A percentile compares a stretch with the other conserved stretches of the same genome.
Evolutionary conservation across 2,329 filamentous ascomycete species (phyloP).

Genomic region (Talaromyces piceae): DNA sequence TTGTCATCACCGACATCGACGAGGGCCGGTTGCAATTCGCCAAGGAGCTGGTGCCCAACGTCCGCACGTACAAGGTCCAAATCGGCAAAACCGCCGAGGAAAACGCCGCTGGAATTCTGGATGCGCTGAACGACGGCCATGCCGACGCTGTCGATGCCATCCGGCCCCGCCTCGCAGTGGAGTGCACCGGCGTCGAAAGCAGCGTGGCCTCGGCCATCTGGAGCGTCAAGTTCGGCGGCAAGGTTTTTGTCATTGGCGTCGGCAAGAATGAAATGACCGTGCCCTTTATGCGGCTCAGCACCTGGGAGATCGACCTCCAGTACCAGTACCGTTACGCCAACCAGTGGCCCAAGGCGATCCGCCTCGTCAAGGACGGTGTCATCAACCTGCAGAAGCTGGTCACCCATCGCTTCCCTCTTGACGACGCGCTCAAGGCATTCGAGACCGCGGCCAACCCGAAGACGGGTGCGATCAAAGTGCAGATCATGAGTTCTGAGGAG

Average conservation of each 20-base stretch:
- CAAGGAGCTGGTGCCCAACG: conserved; percentile 70
- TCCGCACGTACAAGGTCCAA: conserved; percentile 59
- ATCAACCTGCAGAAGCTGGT: conserved; percentile 75
- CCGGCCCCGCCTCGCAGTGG: conserved; percentile 74
- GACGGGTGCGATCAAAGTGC: conserved; percentile 95
- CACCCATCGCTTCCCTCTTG: conserved; percentile 77
- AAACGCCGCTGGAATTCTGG: conserved; percentile 60
- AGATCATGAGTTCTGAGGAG: conserved; percentile 56
- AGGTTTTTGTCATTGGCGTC: conserved; percentile 93
- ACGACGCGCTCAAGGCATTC: conserved; percentile 85
- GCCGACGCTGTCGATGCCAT: conserved; percentile 45
- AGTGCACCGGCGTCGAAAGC: conserved; percentile 92
- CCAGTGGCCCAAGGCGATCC: conserved; percentile 90
- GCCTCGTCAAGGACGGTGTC: conserved; percentile 75
- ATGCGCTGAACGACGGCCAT: conserved; percentile 52
- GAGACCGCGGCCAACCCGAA: conserved; percentile 79
- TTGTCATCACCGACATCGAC: conserved; percentile 93
- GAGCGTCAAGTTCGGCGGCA: conserved; percentile 88
- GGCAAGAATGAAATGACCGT: conserved; percentile 93
- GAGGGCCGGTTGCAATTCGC: conserved; percentile 78
- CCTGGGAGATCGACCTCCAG: conserved; percentile 86
- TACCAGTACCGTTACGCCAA: conserved; percentile 97
- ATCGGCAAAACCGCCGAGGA: conserved; percentile 53
- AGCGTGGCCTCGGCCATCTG: conserved; percentile 81
- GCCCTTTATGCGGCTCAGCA: conserved; percentile 88